Evolutionary conservation across 805 yeast genomes (phyloP), one percentile per base, ranked within the genome.

Genomic region (Candida ovalis): DNA sequence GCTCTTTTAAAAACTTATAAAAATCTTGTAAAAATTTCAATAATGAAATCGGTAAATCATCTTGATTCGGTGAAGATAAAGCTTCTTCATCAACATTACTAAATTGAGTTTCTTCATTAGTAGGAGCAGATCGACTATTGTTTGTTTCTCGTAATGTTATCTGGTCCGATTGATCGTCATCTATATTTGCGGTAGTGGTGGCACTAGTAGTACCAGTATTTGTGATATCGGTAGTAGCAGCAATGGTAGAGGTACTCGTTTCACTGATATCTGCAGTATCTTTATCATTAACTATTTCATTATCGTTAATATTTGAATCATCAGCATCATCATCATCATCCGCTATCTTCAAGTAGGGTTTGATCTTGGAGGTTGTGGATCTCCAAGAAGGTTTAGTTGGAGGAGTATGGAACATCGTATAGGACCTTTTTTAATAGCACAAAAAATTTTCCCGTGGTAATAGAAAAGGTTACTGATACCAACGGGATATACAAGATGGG

Each of bases 351-450:
- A 15, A 17, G 35, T 30, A 30, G 3, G 68, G 62, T 40, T 49
- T 57, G 19, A 49, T 45, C 18, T 62, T 47, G 1, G 69, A 52
- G 2, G 63, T 48, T 2, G 53, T 54, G 2, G 61, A 19, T 27
- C 56, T 51, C 70, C 70, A 66, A 4, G 57, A 51, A 18, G 59
- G 54, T 39, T 62, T 65, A 2, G 64, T 63, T 7, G 69, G 68
- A 5, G 70, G 70, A 4, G 70, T 66, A 46, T 66, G 69, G 47
- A 66, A 61, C 70, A 66, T 44, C 33, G 6, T n/a, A 13, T 6
- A 9, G 13, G 18, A 12, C 21, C 4, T 24, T 33, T 12, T n/a
- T 19, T 13, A n/a, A n/a, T n/a, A n/a, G n/a, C n/a, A n/a, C n/a
- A n/a, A n/a, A n/a, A n/a, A n/a, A n/a, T n/a, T n/a, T n/a, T n/a